Conservation (phyloP, 176 grass and related monocot genomes). For the Aegilops sharonensis region DNA sequence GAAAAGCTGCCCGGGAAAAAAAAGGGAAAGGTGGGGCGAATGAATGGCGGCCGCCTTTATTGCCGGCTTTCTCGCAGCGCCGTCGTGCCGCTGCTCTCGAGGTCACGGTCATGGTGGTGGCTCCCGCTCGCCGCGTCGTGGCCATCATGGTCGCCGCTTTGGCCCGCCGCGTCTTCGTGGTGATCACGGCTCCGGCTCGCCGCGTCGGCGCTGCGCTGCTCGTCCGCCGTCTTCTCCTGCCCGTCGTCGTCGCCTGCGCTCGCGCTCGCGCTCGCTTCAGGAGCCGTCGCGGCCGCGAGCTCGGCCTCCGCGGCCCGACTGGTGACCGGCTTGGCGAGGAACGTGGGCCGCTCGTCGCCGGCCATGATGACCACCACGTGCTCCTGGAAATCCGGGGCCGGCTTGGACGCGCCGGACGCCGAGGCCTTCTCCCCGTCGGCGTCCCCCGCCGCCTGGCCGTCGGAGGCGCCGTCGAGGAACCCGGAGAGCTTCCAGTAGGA, state of each 20-base stretch:
- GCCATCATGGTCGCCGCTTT: not conserved
- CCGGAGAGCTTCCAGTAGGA: slow-evolving; percentile 93
- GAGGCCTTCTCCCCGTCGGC: slow-evolving; percentile 22
- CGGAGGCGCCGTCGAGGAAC: slow-evolving; percentile 46
- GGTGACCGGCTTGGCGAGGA: slow-evolving; percentile 48
- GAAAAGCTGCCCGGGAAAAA: not conserved
- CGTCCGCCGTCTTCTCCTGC: not conserved
- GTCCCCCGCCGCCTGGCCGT: slow-evolving; percentile 1
- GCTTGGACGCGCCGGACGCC: slow-evolving; percentile 1
- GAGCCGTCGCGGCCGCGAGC: not conserved
- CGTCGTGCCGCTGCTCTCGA: slow-evolving; percentile 22
- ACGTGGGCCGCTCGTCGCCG: slow-evolving; percentile 53
- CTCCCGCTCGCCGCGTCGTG: not conserved
- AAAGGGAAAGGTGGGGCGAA: not conserved
- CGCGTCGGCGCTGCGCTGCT: not conserved
- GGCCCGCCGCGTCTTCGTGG: not conserved
- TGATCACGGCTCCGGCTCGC: not conserved
- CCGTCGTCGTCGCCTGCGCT: not conserved
- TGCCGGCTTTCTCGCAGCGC: slow-evolving; percentile 33
- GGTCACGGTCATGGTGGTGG: not conserved
- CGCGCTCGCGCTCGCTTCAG: not conserved
- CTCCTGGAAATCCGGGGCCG: not conserved
- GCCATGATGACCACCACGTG: slow-evolving; percentile 53
- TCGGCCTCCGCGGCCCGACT: slow-evolving; percentile 35
- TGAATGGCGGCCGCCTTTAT: slow-evolving; percentile 19